phyloP scores from a whole-genome alignment of 805 yeast genomes.

The Candida jianshihensis region DNA sequence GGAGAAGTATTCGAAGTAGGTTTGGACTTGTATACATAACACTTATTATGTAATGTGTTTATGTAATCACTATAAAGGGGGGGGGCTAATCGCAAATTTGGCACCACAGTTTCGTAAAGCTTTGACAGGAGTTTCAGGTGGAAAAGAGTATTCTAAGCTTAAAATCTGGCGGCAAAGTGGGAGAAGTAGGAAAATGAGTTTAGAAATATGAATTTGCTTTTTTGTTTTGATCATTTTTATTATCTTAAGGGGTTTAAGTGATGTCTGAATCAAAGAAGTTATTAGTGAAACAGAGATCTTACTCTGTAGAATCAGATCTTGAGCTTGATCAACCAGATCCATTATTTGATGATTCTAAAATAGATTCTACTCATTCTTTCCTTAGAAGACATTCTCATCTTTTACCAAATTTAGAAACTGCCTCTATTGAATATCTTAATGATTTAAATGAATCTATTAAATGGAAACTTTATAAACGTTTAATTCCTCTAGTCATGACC shows the following conservation, averaged over 20 bases:
- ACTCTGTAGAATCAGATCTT: background rate
- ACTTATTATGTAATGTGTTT: too few relatives aligned
- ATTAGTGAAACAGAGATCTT: background rate
- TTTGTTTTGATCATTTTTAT: too few relatives aligned
- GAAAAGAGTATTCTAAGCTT: too few relatives aligned
- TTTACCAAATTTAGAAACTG: background rate
- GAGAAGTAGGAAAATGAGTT: too few relatives aligned
- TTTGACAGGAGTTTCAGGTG: too few relatives aligned
- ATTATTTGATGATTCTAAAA: background rate
- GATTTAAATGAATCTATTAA: background rate
- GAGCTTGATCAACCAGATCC: background rate
- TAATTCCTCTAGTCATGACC: background rate
- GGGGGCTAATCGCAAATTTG: too few relatives aligned
- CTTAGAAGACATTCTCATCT: background rate
- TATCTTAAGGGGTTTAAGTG: background rate
- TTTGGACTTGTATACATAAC: too few relatives aligned
- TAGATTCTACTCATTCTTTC: background rate
- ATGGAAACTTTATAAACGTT: background rate
- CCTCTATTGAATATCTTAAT: background rate
- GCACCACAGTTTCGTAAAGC: too few relatives aligned
- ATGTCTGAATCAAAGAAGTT: background rate
- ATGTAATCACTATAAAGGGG: too few relatives aligned
- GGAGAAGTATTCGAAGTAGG: too few relatives aligned
- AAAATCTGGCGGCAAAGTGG: too few relatives aligned
- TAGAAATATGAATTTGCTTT: too few relatives aligned